A percentile compares a stretch with the other conserved stretches of the same genome.
phyloP scores from a whole-genome alignment of 345 rosid species.

The Salix koriyanagi region DNA sequence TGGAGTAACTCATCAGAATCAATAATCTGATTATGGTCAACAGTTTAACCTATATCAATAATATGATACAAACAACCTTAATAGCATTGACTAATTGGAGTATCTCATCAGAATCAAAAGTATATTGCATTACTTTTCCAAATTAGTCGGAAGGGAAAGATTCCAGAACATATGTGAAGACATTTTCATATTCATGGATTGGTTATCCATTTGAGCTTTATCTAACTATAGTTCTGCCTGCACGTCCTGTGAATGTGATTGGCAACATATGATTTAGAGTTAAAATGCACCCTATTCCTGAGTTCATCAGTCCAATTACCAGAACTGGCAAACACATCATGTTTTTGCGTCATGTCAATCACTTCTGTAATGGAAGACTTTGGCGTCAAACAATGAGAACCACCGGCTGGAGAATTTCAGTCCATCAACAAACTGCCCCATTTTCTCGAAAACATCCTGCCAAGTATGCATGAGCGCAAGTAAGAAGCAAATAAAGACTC shows the following conservation, averaged over 20 bases:
- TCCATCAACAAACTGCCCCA: slow-evolving; percentile 87
- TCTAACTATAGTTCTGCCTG: neutral
- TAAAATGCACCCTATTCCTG: neutral
- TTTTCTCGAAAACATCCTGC: slow-evolving; percentile 79
- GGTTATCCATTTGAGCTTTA: neutral
- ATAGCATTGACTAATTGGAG: neutral
- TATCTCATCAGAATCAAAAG: neutral
- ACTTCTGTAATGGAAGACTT: slow-evolving; percentile 65
- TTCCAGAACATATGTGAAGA: neutral
- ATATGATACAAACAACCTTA: neutral
- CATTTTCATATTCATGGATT: neutral
- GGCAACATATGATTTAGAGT: neutral
- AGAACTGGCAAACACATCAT: slow-evolving; percentile 77
- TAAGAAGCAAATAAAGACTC: neutral
- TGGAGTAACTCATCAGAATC: neutral
- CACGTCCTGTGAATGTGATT: neutral
- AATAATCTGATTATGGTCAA: neutral
- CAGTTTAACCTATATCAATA: neutral
- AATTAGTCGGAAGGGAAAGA: neutral
- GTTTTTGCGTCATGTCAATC: slow-evolving; percentile 66
- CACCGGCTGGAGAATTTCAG: slow-evolving; percentile 87
- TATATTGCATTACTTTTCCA: neutral
- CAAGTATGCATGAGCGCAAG: neutral
- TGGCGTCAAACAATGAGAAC: slow-evolving; percentile 74
- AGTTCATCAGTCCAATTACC: slow-evolving; percentile 56